These are phyloP conservation scores for Hevea brasiliensis DNA, from an alignment of 345 rosid species.

Conservation along the genomic window DNA sequence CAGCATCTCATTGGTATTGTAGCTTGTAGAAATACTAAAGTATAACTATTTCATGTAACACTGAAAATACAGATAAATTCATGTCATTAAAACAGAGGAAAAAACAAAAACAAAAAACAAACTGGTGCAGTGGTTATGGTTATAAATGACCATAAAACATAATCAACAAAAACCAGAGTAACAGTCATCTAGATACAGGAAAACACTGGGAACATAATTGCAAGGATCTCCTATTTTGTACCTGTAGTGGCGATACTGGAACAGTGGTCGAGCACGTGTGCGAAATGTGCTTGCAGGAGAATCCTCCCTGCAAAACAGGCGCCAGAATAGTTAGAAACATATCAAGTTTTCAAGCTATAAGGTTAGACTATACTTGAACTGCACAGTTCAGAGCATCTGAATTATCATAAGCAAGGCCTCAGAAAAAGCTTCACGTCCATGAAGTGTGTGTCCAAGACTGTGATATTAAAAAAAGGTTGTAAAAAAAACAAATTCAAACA, in stretches of 20 bases:
- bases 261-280: conserved; percentile 87
- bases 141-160: too few species aligned
- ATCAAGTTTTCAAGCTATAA: background rate
- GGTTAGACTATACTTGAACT: background rate
- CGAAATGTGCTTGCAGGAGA: conserved; percentile 85
- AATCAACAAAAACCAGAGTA: conserved; percentile 2
- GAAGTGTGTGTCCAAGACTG: too few species aligned
- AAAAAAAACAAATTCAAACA: too few species aligned
- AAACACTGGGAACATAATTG: background rate
- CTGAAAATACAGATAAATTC: too few species aligned
- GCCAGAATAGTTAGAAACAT: conserved; percentile 16
- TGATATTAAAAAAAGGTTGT: too few species aligned
- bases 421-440: too few species aligned
- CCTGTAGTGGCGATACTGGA: conserved; percentile 99
- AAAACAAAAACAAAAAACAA: too few species aligned
- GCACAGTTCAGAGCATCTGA: background rate
- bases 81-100: too few species aligned
- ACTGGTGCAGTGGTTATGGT: too few species aligned
- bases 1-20: too few species aligned
- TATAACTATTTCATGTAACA: too few species aligned
- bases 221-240: conserved; percentile 27
- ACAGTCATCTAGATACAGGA: background rate
- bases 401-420: background rate
- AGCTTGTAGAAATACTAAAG: too few species aligned
- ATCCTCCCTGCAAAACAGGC: conserved; percentile 72